Percentiles rank a stretch among this genome's conserved stretches.
Conservation (phyloP, 2,329 filamentous ascomycete genomes). For the Botryotinia globosa region DNA sequence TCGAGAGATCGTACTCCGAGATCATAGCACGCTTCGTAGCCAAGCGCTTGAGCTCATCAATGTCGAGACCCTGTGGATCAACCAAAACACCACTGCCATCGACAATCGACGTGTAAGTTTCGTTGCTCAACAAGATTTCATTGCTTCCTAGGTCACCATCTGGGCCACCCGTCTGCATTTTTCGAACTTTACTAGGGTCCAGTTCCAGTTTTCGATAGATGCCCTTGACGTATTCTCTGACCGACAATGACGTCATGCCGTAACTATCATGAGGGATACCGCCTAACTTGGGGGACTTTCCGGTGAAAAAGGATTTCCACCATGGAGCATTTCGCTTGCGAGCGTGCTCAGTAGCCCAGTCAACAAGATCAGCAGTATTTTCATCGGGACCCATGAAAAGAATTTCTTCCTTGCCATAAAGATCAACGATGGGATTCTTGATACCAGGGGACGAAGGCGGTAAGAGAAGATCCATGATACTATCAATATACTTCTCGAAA, state of each 20-base stretch:
- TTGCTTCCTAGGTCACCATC: conserved; percentile 97
- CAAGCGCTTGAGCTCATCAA: conserved; percentile 75
- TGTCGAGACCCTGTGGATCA: conserved; percentile 86
- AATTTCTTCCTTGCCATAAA: conserved; percentile 93
- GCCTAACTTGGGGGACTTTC: conserved; percentile 92
- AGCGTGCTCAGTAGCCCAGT: conserved; percentile 98
- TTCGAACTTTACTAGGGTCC: conserved; percentile 78
- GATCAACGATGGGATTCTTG: conserved; percentile 96
- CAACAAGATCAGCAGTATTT: conserved; percentile 94
- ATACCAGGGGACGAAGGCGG: conserved; percentile 90
- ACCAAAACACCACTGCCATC: conserved; percentile 94
- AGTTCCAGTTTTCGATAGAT: conserved; percentile 96
- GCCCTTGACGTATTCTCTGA: conserved; percentile 91
- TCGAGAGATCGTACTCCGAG: conserved; percentile 75
- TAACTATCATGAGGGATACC: conserved; percentile 96
- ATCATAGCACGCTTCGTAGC: conserved; percentile 90
- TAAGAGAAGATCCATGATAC: conserved; percentile 90
- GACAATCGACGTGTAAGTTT: conserved; percentile 94
- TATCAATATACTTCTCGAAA: conserved; percentile 99
- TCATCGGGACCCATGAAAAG: conserved; percentile 98
- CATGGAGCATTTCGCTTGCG: conserved; percentile 82
- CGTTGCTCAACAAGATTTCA: conserved; percentile 92
- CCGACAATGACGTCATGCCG: conserved; percentile 96
- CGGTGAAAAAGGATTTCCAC: conserved; percentile 99
- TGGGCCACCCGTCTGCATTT: conserved; percentile 96